Percentiles rank a stretch among this genome's conserved stretches.
Conservation (phyloP, 2,329 filamentous ascomycete species). For the Fusarium sarcochroum region DNA sequence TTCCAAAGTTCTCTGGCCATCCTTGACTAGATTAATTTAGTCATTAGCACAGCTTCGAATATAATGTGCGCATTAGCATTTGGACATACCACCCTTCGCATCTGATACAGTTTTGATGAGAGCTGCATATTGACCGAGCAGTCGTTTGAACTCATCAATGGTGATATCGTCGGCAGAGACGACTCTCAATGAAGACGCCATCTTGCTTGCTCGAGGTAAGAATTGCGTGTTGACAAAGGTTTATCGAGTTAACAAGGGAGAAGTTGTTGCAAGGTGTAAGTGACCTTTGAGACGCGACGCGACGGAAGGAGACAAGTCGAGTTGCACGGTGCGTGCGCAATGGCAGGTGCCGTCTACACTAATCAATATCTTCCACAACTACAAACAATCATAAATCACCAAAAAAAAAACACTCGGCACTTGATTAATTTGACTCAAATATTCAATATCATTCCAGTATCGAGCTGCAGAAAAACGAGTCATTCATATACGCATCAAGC, state of each 20-base stretch:
- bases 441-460: neutral
- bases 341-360: neutral
- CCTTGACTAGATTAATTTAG: constrained; percentile 56
- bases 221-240: neutral
- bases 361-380: neutral
- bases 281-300: constrained; percentile 30
- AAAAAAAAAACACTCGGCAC: too few species aligned
- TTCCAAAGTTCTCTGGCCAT: constrained; percentile 65
- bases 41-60: constrained; percentile 13
- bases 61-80: constrained; percentile 1
- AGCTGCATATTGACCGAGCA: constrained; percentile 57
- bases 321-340: constrained; percentile 27
- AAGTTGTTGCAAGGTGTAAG: constrained; percentile 20
- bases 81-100: constrained; percentile 59
- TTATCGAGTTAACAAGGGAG: constrained; percentile 1
- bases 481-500: constrained; percentile 8
- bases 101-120: constrained; percentile 61
- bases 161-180: constrained; percentile 45
- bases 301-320: constrained; percentile 1
- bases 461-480: neutral
- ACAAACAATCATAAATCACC: neutral
- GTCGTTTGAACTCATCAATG: constrained; percentile 52
- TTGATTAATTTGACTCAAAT: neutral
- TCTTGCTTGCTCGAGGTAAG: constrained; percentile 6
- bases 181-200: constrained; percentile 31